Evolutionary conservation across 495 filamentous ascomycete genomes (phyloP), one percentile per base, ranked within the genome.

Genomic region (Daldinia caldariorum): DNA sequence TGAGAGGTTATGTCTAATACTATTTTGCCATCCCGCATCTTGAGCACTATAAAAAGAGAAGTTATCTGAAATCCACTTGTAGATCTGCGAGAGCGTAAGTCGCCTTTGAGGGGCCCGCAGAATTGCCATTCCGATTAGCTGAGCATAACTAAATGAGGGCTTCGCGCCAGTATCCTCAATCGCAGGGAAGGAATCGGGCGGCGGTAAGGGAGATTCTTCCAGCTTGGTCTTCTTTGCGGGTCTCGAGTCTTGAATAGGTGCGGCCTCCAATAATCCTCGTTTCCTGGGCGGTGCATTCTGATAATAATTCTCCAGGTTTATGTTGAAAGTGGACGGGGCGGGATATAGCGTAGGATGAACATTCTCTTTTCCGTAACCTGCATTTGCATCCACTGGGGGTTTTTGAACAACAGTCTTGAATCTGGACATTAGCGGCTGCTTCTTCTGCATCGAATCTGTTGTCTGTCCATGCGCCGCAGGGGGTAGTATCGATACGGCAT

Each of bases 21-120:
- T 97, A 77, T 99, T 99, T 79, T 97, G 94, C 95, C 95, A 99
- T 29, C 95, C 94, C 5, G 91, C 86, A 61, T 97, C 93, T 37
- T 89, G 85, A 16, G 88, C 87, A 61, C 89, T 89, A 81, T 97
- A 99, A 78, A 92, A 97, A 2, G 86, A 87, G 77, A 92, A 99
- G 4, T 90, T 95, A 75, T 98, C 93, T 0, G 92, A 93, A 64
- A 99, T 98, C 95, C 95, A 99, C 75, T 95, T 97, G 86, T 99
- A 99, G 67, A 99, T 99, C 76, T 97, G 94, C n/a, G 94, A 89
- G 1, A 99, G 84, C 1, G 95, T 97, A 55, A 99, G 82, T 41
- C 91, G 89, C 22, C 93, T 89, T 45, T 91, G 89, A 32, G 92
- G 89, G 5, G 95, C 91, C 43, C 95, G 89, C 18, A 98, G 82